These are phyloP conservation scores for Cladosporium sphaerospermum DNA, from an alignment of 2,329 filamentous ascomycete species.

Conservation along the genomic window DNA sequence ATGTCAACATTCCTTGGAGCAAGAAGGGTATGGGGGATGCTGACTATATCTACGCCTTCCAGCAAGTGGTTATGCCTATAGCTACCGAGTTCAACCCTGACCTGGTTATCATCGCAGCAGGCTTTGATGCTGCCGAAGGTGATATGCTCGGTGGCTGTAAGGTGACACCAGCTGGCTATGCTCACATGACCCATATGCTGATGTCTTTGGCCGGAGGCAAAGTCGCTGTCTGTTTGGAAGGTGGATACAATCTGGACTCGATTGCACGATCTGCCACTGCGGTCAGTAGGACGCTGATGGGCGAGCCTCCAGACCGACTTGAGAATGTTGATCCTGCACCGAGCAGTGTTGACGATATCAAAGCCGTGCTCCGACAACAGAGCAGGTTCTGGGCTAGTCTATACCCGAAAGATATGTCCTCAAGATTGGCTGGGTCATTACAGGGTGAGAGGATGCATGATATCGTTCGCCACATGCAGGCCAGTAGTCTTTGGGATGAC, in stretches of 20 bases:
- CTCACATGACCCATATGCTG: constrained; percentile 98
- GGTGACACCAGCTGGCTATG: constrained; percentile 84
- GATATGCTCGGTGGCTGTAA: constrained; percentile 90
- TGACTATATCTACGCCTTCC: constrained; percentile 94
- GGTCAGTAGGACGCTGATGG: constrained; percentile 89
- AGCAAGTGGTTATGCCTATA: constrained; percentile 93
- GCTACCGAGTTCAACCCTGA: constrained; percentile 90
- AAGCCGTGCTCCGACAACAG: constrained; percentile 53
- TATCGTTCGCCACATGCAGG: constrained; percentile 71
- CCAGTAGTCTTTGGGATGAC: constrained; percentile 62
- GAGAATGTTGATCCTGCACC: constrained; percentile 42
- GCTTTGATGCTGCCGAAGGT: constrained; percentile 91
- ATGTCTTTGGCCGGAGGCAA: constrained; percentile 90
- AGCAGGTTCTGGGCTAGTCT: constrained; percentile 81
- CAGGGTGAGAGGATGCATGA: constrained; percentile 65
- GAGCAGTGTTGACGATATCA: constrained; percentile 50
- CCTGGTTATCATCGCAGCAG: constrained; percentile 88
- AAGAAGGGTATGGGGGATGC: constrained; percentile 80
- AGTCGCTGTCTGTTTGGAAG: constrained; percentile 86
- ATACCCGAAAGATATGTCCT: constrained; percentile 54
- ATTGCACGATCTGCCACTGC: constrained; percentile 90
- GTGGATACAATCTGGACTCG: constrained; percentile 87
- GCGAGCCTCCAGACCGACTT: constrained; percentile 71
- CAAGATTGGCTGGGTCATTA: constrained; percentile 24
- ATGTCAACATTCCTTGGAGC: constrained; percentile 65